Evolutionary conservation across 352 stramenopile genomes (phyloP).

Genomic region (Blastocystis sp.): DNA sequence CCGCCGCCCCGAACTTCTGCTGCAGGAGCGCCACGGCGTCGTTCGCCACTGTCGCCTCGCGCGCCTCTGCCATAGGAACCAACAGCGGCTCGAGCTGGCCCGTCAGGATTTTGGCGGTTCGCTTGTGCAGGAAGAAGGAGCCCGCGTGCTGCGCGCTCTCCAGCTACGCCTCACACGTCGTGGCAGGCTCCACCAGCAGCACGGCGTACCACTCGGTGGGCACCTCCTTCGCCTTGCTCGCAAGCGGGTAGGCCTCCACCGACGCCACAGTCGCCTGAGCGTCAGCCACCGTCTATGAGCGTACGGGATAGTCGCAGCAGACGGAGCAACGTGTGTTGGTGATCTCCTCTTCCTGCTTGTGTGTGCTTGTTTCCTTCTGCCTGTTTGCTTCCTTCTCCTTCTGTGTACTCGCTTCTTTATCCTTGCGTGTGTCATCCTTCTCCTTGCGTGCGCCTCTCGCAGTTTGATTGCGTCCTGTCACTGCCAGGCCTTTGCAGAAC

Average conservation of each 20-base stretch:
- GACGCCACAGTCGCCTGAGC: background rate
- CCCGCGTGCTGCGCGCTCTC: conserved; percentile 15
- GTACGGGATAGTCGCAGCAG: conserved; percentile 55
- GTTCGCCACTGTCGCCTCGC: background rate
- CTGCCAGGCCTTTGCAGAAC: conserved; percentile 12
- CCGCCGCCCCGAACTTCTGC: background rate
- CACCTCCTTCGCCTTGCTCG: conserved; percentile 38
- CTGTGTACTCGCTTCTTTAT: no score
- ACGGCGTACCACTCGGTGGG: conserved; percentile 42
- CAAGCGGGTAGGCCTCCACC: conserved; percentile 48
- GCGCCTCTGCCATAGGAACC: background rate
- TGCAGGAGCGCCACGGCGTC: background rate
- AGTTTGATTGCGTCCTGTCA: background rate
- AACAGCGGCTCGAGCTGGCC: conserved; percentile 58
- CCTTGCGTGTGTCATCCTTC: no score
- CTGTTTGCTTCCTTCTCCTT: no score
- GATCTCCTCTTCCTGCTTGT: background rate
- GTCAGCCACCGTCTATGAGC: background rate
- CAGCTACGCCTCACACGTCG: background rate
- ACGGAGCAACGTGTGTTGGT: background rate
- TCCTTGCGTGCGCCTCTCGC: background rate
- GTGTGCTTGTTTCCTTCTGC: no score
- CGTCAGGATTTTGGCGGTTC: conserved; percentile 34
- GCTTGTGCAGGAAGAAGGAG: background rate
- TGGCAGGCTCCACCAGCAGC: background rate